Evolutionary conservation across 1,284 basidiomycete genomes (phyloP).

Genomic region (Sparassis latifolia): DNA sequence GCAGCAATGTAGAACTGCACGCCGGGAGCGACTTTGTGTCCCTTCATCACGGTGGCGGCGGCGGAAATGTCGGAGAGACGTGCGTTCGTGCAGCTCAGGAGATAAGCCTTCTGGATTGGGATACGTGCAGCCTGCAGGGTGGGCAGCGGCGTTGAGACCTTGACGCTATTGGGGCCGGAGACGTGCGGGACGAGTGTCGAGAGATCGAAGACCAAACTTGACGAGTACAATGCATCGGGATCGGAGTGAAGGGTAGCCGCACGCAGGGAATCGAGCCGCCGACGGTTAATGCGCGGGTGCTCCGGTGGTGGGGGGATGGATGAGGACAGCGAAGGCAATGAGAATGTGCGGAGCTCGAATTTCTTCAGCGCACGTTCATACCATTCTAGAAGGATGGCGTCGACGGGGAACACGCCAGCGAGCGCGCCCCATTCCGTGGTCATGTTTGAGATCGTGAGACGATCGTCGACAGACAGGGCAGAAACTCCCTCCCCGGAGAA

Average conservation of each 20-base stretch:
- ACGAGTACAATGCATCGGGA: constrained; percentile 75
- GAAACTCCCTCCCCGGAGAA: constrained; percentile 92
- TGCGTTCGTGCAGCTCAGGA: constrained; percentile 98
- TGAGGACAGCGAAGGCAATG: constrained; percentile 37
- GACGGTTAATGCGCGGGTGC: constrained; percentile 85
- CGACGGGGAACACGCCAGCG: constrained; percentile 92
- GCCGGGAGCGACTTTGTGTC: constrained; percentile 79
- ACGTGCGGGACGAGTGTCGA: constrained; percentile 93
- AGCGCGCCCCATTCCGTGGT: constrained; percentile 99
- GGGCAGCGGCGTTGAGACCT: constrained; percentile 88
- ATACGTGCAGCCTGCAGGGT: constrained; percentile 71
- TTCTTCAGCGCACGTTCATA: constrained; percentile 79
- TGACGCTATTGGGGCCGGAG: constrained; percentile 97
- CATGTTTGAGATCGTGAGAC: constrained; percentile 96
- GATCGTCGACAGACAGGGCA: constrained; percentile 82
- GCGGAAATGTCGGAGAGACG: constrained; percentile 92
- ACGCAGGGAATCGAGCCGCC: constrained; percentile 65
- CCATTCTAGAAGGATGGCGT: constrained; percentile 80
- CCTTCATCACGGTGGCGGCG: constrained; percentile 84
- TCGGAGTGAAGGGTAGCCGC: constrained; percentile 64
- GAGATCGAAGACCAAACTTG: constrained; percentile 89
- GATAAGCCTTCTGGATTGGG: constrained; percentile 94
- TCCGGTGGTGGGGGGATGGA: constrained; percentile 65
- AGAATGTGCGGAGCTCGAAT: constrained; percentile 78
- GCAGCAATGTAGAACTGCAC: constrained; percentile 99